These are phyloP conservation scores for Ascochyta clinopodiicola DNA, from an alignment of 2,329 filamentous ascomycete genomes.

Conservation along the genomic window DNA sequence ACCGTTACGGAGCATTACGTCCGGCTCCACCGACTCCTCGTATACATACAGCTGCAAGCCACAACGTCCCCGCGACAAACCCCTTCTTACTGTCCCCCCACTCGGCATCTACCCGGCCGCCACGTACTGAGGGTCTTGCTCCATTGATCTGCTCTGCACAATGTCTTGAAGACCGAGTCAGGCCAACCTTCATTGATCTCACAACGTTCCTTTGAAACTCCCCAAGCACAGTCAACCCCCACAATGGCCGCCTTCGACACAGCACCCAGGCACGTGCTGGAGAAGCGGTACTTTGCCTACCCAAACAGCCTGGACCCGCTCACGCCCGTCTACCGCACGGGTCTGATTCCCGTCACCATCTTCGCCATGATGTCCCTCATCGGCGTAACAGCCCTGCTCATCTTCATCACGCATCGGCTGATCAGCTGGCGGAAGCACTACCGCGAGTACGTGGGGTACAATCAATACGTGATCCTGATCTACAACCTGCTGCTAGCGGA, in stretches of 20 bases:
- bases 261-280: conserved; percentile 15
- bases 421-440: conserved; percentile 58
- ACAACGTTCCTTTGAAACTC: not conserved
- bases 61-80: conserved; percentile 8
- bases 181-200: conserved; percentile 1
- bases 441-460: conserved; percentile 59
- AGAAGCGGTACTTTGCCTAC: conserved; percentile 25
- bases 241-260: conserved; percentile 22
- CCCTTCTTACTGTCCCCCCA: not conserved
- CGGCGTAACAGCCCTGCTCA: conserved; percentile 52
- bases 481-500: conserved; percentile 62
- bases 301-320: conserved; percentile 45
- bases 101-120: not conserved
- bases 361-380: conserved; percentile 57
- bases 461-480: conserved; percentile 62
- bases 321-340: conserved; percentile 40
- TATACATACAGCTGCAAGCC: conserved; percentile 18
- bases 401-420: conserved; percentile 60
- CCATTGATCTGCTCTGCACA: conserved; percentile 19
- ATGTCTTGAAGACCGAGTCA: conserved; percentile 23
- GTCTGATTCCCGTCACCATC: conserved; percentile 56
- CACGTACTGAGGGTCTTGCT: conserved; percentile 2
- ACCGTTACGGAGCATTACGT: not conserved
- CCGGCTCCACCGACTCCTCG: conserved; percentile 6
- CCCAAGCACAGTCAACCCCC: conserved; percentile 1